These are phyloP conservation scores for Hypholoma fasciculare DNA, from an alignment of 768 basidiomycete species.

Conservation along the genomic window DNA sequence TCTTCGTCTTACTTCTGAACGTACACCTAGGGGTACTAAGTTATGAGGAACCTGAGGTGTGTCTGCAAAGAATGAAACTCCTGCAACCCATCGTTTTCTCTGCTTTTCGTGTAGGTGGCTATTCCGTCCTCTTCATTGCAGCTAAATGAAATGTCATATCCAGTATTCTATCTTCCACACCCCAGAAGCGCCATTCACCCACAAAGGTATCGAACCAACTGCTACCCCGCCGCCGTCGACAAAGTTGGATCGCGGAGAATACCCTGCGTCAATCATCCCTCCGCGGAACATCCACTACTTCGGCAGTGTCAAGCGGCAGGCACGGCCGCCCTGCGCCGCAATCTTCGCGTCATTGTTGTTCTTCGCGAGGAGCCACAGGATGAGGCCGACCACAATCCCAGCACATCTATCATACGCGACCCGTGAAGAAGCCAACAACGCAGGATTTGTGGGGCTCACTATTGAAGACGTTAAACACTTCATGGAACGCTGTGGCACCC, in stretches of 20 bases:
- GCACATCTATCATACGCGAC: conserved; percentile 34
- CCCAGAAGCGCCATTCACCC: conserved; percentile 33
- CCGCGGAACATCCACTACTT: conserved; percentile 41
- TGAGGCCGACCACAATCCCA: conserved; percentile 32
- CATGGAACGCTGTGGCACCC: conserved; percentile 40
- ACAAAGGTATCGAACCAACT: conserved; percentile 12
- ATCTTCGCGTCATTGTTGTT: conserved; percentile 49
- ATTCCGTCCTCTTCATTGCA: conserved; percentile 14
- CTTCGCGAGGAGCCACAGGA: conserved; percentile 41
- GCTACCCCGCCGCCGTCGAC: neutral
- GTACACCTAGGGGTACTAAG: conserved; percentile 26
- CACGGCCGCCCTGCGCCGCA: conserved; percentile 42
- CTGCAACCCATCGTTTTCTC: conserved; percentile 49
- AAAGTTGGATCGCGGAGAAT: conserved; percentile 2
- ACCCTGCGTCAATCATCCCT: conserved; percentile 28
- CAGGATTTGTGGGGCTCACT: conserved; percentile 39
- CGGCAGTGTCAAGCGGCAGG: conserved; percentile 30
- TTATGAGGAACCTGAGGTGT: conserved; percentile 31
- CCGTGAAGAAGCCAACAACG: conserved; percentile 30
- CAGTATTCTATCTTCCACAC: conserved; percentile 43
- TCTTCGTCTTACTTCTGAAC: conserved; percentile 2
- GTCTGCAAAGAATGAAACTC: conserved; percentile 32
- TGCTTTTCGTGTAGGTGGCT: conserved; percentile 43
- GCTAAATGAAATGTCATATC: conserved; percentile 16
- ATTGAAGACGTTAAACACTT: conserved; percentile 47